Conservation (phyloP, 768 basidiomycete species). For the Lactarius psammicola region DNA sequence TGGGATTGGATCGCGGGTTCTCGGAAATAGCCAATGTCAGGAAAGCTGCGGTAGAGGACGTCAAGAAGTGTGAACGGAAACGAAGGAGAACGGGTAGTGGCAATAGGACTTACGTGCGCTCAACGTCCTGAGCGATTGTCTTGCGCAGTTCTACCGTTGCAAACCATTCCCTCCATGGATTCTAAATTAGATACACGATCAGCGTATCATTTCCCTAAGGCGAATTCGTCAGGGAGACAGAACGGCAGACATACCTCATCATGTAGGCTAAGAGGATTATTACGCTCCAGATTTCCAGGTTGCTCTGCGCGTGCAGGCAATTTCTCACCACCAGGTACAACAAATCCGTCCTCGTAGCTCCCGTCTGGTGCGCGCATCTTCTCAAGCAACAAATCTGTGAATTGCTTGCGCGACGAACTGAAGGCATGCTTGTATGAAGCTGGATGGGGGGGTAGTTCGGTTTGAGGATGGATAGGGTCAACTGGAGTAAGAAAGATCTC, state of each 20-base stretch:
- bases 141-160: slow-evolving; percentile 82
- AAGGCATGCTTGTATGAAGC: slow-evolving; percentile 37
- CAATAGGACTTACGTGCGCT: slow-evolving; percentile 71
- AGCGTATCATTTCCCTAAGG: background rate
- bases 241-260: slow-evolving; percentile 49
- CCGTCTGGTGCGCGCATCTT: slow-evolving; percentile 86
- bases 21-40: slow-evolving; percentile 93
- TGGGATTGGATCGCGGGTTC: slow-evolving; percentile 68
- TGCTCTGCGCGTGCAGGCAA: slow-evolving; percentile 33
- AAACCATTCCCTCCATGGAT: slow-evolving; percentile 97
- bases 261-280: slow-evolving; percentile 81
- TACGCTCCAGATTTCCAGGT: slow-evolving; percentile 55
- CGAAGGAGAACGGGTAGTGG: background rate
- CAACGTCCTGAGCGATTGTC: slow-evolving; percentile 91
- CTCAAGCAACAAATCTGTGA: slow-evolving; percentile 56
- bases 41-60: slow-evolving; percentile 63
- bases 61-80: background rate
- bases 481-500: slow-evolving; percentile 68
- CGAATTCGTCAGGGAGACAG: slow-evolving; percentile 2
- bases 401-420: slow-evolving; percentile 52
- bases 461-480: slow-evolving; percentile 59
- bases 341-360: slow-evolving; percentile 68
- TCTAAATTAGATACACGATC: slow-evolving; percentile 44
- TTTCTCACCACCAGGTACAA: slow-evolving; percentile 49
- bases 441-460: slow-evolving; percentile 37